Percentiles rank a stretch among this genome's conserved stretches.
Conservation (phyloP, 177 flowering plant species). For the Vitis hybrid region DNA sequence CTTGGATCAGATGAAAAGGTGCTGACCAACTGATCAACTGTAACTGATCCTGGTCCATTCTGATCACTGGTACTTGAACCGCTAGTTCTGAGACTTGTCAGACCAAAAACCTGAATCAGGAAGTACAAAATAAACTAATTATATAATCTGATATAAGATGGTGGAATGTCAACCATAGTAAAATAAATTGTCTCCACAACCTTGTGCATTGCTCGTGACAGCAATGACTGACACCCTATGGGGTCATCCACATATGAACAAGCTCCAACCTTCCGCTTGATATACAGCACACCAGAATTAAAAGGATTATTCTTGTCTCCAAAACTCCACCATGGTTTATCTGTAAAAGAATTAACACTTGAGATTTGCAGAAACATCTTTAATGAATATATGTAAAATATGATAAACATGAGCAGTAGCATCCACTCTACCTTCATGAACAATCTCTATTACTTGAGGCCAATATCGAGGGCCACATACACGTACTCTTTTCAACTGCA, state of each 20-base stretch:
- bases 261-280: constrained; percentile 93
- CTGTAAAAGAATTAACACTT: constrained; percentile 33
- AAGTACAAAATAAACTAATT: background rate
- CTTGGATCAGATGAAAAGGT: constrained; percentile 97
- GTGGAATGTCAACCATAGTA: background rate
- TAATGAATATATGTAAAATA: background rate
- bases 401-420: background rate
- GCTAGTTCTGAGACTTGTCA: constrained; percentile 39
- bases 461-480: constrained; percentile 98
- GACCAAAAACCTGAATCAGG: constrained; percentile 62
- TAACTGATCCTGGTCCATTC: constrained; percentile 38
- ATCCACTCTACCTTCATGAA: constrained; percentile 63
- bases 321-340: constrained; percentile 79
- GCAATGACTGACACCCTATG: constrained; percentile 87
- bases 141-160: background rate
- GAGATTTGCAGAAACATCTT: background rate
- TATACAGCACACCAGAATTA: constrained; percentile 80
- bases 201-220: constrained; percentile 97
- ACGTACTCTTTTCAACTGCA: constrained; percentile 76
- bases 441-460: constrained; percentile 81
- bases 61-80: constrained; percentile 18
- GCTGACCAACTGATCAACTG: constrained; percentile 86
- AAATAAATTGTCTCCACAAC: constrained; percentile 28
- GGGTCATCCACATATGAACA: constrained; percentile 98
- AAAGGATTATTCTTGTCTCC: constrained; percentile 78